Base-by-base conservation (phyloP, 208 protist genomes). In the Acanthamoeba triangularis region DNA sequence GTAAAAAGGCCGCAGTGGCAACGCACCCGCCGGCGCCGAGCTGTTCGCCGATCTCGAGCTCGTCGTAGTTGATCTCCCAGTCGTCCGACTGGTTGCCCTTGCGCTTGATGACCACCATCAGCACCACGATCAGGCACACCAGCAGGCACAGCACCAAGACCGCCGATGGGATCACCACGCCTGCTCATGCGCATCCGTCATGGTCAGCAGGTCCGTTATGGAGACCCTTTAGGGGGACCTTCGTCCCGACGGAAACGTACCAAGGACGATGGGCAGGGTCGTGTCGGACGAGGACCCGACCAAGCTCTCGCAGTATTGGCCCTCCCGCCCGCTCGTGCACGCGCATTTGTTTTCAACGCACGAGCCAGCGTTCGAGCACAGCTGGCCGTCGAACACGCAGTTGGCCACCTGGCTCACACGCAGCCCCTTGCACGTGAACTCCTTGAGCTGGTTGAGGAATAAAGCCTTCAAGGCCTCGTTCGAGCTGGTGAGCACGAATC, bases 31-130 rank as follows among this genome's bases (percentile, higher is more conserved):
- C 78, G 13, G 78, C 47, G 52, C 78, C 78, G 18, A 87, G 78
- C 41, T 87, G 78, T 11, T 87, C 78, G n/a, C 78, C 78, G 28
- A 87, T 37, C 78, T 87, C 78, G 23, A 87, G 78, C 52, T 87
- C 78, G 10, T 61, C 78, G 78, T 87, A 87, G 49, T 33, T 41
- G 41, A 87, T 87, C 78, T 87, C 78, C 78, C 78, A 87, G 52
- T 87, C 78, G 78, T 87, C 78, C 28, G 47, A 41, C 49, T 23
- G 16, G 1, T 33, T 20, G 52, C 78, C 30, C 52, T 61, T 87
- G 41, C 41, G 52, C 47, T 61, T 56, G 78, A 87, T 61, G 14
- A 61, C 11, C 28, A 87, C 13, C 13, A 87, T 4, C 18, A 87
- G 78, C 52, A 54, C 78, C 25, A 41, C 78, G 78, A 87, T 87